A percentile compares a stretch with the other conserved stretches of the same genome.
Conservation (phyloP, 768 basidiomycete species). For the Boletus fagicola region DNA sequence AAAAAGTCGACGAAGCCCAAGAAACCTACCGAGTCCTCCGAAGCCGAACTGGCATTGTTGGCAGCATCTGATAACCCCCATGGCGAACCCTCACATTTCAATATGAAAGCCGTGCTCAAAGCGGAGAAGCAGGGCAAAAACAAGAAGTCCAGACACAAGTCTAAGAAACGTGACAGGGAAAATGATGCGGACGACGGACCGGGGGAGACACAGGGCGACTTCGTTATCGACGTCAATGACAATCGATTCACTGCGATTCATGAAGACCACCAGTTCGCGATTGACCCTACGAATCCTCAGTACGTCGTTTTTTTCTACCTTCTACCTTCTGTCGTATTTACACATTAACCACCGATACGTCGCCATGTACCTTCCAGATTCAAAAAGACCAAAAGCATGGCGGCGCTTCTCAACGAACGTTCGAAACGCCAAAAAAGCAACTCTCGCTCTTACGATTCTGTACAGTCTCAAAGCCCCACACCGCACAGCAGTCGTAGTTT, state of each 20-base stretch:
- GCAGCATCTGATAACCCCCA: conserved; percentile 53
- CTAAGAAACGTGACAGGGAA: conserved; percentile 11
- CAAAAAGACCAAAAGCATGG: conserved; percentile 92
- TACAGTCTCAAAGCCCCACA: not conserved
- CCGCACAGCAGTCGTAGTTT: conserved; percentile 39
- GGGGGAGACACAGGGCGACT: conserved; percentile 73
- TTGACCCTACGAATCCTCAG: conserved; percentile 96
- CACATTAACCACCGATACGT: not conserved
- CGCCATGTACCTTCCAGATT: conserved; percentile 50
- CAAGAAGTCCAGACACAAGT: conserved; percentile 41
- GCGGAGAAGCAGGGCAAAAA: conserved; percentile 67
- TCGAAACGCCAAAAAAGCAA: conserved; percentile 54
- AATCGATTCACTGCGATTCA: conserved; percentile 84
- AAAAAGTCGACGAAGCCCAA: conserved; percentile 25
- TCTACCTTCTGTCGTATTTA: not conserved
- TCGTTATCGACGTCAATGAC: conserved; percentile 81
- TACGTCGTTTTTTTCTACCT: conserved; percentile 40
- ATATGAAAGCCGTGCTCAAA: conserved; percentile 84
- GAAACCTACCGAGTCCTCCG: conserved; percentile 22
- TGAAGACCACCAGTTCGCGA: conserved; percentile 89
- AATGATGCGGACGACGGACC: conserved; percentile 46
- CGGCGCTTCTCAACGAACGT: conserved; percentile 80
- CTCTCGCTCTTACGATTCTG: not conserved
- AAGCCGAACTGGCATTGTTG: conserved; percentile 66
- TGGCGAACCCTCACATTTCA: conserved; percentile 74